Percentiles rank a stretch among this genome's conserved stretches.
Conservation (phyloP, 768 basidiomycete species). For the Amanita rubescens region DNA sequence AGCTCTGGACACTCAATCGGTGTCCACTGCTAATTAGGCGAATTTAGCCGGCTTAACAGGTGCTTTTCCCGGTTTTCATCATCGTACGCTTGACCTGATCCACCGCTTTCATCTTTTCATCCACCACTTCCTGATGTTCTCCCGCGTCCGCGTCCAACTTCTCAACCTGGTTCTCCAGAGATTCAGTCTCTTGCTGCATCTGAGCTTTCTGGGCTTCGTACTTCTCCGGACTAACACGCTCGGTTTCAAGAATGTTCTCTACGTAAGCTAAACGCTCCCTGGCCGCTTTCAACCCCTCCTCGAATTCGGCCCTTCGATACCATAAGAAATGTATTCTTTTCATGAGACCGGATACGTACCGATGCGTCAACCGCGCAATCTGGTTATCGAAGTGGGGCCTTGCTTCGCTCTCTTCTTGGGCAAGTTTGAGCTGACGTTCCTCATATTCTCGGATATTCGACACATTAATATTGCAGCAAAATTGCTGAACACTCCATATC, state of each 20-base stretch:
- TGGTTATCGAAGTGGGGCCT: constrained; percentile 79
- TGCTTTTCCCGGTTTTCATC: no score
- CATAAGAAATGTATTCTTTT: background rate
- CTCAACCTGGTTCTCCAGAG: constrained; percentile 46
- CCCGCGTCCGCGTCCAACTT: constrained; percentile 56
- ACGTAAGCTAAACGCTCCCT: constrained; percentile 57
- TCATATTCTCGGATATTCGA: constrained; percentile 88
- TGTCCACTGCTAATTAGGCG: no score
- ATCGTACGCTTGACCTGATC: constrained; percentile 71
- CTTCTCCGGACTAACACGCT: constrained; percentile 44
- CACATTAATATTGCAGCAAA: constrained; percentile 77
- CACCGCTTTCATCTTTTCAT: constrained; percentile 66
- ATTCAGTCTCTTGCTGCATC: constrained; percentile 52
- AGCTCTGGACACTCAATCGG: no score
- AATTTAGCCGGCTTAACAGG: no score
- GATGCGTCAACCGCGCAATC: constrained; percentile 77
- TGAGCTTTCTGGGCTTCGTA: constrained; percentile 47
- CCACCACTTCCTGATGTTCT: constrained; percentile 51
- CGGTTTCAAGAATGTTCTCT: constrained; percentile 41
- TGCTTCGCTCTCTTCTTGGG: constrained; percentile 83
- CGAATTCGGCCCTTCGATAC: constrained; percentile 65
- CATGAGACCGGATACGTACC: constrained; percentile 40
- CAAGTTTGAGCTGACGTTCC: constrained; percentile 81
- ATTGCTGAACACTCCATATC: constrained; percentile 71
- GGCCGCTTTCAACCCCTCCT: constrained; percentile 64